A percentile compares a stretch with the other conserved stretches of the same genome.
These are phyloP conservation scores for Filobasidium uniguttulatum DNA, from an alignment of 1,284 basidiomycete species.

Conservation along the genomic window DNA sequence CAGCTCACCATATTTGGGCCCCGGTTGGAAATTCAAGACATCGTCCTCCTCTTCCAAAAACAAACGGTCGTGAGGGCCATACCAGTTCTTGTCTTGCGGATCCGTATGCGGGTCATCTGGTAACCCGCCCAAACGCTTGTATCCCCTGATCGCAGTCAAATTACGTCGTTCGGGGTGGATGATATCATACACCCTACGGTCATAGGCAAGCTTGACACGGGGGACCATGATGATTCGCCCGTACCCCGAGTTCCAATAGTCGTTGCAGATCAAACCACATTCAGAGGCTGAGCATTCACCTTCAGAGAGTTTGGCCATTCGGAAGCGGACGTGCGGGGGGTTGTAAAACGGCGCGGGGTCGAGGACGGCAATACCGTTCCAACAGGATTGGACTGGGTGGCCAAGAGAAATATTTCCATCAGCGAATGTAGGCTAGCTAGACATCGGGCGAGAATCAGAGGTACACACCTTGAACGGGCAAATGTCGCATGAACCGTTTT, in stretches of 20 bases:
- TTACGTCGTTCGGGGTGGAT: slow-evolving; percentile 79
- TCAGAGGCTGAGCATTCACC: slow-evolving; percentile 85
- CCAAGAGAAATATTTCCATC: neutral
- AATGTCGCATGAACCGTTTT: slow-evolving; percentile 69
- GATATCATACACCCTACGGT: slow-evolving; percentile 77
- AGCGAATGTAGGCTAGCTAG: neutral
- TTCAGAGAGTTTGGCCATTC: slow-evolving; percentile 68
- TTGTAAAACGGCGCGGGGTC: slow-evolving; percentile 86
- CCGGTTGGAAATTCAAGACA: slow-evolving; percentile 57
- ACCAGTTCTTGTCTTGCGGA: slow-evolving; percentile 88
- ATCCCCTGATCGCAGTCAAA: slow-evolving; percentile 82
- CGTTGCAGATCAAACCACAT: slow-evolving; percentile 79
- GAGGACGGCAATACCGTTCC: slow-evolving; percentile 87
- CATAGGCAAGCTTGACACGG: slow-evolving; percentile 85
- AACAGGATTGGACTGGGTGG: slow-evolving; percentile 70
- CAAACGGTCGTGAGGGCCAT: slow-evolving; percentile 77
- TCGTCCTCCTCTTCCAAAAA: slow-evolving; percentile 76
- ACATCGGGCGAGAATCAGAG: neutral
- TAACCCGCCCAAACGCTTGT: slow-evolving; percentile 72
- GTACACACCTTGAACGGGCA: slow-evolving; percentile 57
- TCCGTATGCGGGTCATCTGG: slow-evolving; percentile 88
- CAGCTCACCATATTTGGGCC: slow-evolving; percentile 68
- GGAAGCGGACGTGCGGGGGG: slow-evolving; percentile 73
- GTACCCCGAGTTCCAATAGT: slow-evolving; percentile 84
- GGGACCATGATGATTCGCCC: slow-evolving; percentile 93